Evolutionary conservation across 306 rosid genomes (phyloP), one percentile per base, ranked within the genome.

Genomic region (Cucurbita moschata): DNA sequence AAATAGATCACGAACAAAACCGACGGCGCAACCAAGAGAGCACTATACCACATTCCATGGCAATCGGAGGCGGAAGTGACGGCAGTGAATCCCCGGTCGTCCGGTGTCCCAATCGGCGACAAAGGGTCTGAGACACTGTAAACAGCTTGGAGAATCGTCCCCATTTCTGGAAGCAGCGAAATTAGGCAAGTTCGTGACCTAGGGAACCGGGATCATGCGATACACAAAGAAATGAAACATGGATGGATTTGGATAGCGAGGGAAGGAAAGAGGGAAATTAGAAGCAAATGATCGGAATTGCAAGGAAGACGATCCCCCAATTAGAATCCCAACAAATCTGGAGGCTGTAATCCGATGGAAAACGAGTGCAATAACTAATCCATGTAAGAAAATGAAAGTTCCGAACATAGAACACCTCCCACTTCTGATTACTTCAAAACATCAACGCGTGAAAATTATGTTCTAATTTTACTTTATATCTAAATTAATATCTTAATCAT

Each of bases 1-100:
- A 88, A 71, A 79, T 85, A 91, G 49, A 85, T 65, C 53, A 77
- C 61, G 79, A 90, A 90, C 72, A 84, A 50, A 62, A 83, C 77
- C 60, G 92, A 83, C 0, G 88, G 80, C 72, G 83, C 79, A 76
- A 85, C 82, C 62, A 87, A 81, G 19, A 85, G 76, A 49, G 76
- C 63, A 76, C 69, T 80, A 77, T 84, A 74, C 87, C 82, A 80
- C 53, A 83, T 19, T 1, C 78, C 87, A 12, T 77, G 83, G 83
- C 96, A 91, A 7, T 64, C 71, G 49, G 80, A 60, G 50, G 56
- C 3, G 30, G 52, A 1, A 4, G 75, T 6, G 71, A 66, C 43
- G 58, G 40, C 30, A 23, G 69, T 9, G 1, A 68, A 5, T 37
- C 15, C 78, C 53, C 60, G 85, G 62, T 59, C 75, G 16, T 23